Evolutionary conservation across 2,329 filamentous ascomycete genomes (phyloP).

Genomic region (Penicillium decumbens): DNA sequence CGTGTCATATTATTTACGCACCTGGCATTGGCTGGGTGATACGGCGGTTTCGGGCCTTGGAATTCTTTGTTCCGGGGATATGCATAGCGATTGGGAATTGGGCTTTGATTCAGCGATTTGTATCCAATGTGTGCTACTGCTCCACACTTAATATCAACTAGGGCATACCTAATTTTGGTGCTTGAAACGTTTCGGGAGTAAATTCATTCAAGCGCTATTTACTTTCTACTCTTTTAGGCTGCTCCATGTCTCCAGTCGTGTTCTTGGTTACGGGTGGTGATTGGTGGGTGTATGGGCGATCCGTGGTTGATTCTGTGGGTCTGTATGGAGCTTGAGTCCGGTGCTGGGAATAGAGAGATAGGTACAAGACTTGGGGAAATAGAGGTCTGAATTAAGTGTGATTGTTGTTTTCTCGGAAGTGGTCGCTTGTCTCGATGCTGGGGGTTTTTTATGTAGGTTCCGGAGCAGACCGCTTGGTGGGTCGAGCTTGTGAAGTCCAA

Average conservation of each 20-base stretch:
- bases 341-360: too few species aligned
- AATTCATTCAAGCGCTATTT: not conserved
- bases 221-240: not conserved
- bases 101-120: constrained; percentile 13
- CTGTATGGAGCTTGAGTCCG: not conserved
- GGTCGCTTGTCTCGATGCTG: not conserved
- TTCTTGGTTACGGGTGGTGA: not conserved
- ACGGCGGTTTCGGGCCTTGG: constrained; percentile 1
- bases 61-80: constrained; percentile 8
- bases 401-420: not conserved
- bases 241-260: not conserved
- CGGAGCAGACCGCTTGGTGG: not conserved
- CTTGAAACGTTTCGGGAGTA: not conserved
- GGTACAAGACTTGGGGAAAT: not conserved
- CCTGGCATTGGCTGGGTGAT: constrained; percentile 12
- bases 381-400: not conserved
- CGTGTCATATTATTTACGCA: constrained; percentile 16
- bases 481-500: not conserved
- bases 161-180: too few species aligned
- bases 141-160: not conserved
- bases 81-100: constrained; percentile 33
- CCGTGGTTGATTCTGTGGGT: not conserved
- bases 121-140: constrained; percentile 2
- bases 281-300: not conserved
- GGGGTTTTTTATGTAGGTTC: not conserved